These are phyloP conservation scores for Fomitopsis palustris DNA, from an alignment of 1,284 basidiomycete genomes.

Conservation along the genomic window DNA sequence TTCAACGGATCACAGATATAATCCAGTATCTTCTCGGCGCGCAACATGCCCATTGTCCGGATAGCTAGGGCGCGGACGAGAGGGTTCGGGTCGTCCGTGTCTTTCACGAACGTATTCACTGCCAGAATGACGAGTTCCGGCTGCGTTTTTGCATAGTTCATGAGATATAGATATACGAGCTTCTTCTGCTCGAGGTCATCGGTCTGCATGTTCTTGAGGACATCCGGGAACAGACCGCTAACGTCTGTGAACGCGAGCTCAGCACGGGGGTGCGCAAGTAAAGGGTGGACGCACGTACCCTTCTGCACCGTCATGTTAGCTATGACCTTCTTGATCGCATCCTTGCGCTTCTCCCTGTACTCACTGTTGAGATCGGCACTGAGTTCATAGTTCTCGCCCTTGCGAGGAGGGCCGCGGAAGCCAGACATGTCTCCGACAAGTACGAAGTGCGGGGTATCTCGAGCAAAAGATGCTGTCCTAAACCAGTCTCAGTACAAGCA, in stretches of 20 bases:
- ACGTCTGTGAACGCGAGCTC: conserved; percentile 56
- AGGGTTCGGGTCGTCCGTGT: conserved; percentile 94
- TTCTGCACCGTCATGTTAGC: conserved; percentile 97
- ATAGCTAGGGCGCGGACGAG: conserved; percentile 96
- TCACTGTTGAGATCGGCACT: conserved; percentile 94
- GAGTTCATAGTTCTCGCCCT: conserved; percentile 94
- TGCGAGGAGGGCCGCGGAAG: conserved; percentile 59
- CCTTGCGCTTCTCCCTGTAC: conserved; percentile 92
- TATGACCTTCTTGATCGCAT: conserved; percentile 97
- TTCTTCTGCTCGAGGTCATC: conserved; percentile 96
- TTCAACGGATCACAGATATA: conserved; percentile 94
- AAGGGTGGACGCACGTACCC: conserved; percentile 42
- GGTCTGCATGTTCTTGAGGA: conserved; percentile 98
- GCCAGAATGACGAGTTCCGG: conserved; percentile 97
- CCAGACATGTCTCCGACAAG: conserved; percentile 29
- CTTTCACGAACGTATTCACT: conserved; percentile 98
- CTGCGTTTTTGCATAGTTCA: conserved; percentile 98
- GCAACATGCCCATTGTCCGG: conserved; percentile 95
- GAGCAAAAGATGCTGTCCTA: neutral
- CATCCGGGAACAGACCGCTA: conserved; percentile 94
- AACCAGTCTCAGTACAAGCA: neutral
- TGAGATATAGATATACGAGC: conserved; percentile 96
- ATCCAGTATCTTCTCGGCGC: conserved; percentile 98
- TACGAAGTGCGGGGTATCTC: neutral
- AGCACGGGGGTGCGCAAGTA: neutral